Evolutionary conservation across 345 rosid species (phyloP), one percentile per base, ranked within the genome.

Genomic region (Durio zibethinus): DNA sequence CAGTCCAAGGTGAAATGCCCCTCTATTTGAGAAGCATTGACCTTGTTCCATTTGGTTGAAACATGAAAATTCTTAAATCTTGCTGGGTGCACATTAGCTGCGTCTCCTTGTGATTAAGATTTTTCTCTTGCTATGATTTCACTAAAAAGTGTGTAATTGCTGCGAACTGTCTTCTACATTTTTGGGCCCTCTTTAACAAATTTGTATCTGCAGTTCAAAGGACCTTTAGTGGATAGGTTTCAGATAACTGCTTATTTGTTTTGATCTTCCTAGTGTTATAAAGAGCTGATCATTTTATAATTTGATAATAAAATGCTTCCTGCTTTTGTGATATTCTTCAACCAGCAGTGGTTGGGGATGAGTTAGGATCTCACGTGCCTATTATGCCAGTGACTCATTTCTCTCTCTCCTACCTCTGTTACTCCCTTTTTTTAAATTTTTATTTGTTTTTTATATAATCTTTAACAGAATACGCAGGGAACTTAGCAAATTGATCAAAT

Each of bases 121-220:
- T 62, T 54, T 69, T 43, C 60, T 36, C 18, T 27, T 73, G 45
- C 77, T 72, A 64, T 38, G 74, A 69, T 76, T 45, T 47, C 25
- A 27, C 77, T 60, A 7, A 33, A 35, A 66, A 62, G 40, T 54
- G 74, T 71, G 63, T 61, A 65, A 48, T 70, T 62, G 77, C 47
- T 56, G 50, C 48, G 21, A 72, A 54, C n/a, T 59, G 45, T 40
- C 14, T 48, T 40, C 21, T 62, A 50, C 74, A 53, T 73, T 80
- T 76, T 56, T 11, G 43, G 14, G 5, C 71, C 25, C 77, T 33
- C 59, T 18, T 65, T 29, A 74, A 27, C 60, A 61, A 81, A 66
- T 8, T 70, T 75, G 66, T 54, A 15, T 9, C 38, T 76, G 59
- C 23, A 67, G 76, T 81, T 76, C 50, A 84, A 75, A 61, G 84